phyloP scores from a whole-genome alignment of 345 rosid genomes.

The Conringia planisiliqua region DNA sequence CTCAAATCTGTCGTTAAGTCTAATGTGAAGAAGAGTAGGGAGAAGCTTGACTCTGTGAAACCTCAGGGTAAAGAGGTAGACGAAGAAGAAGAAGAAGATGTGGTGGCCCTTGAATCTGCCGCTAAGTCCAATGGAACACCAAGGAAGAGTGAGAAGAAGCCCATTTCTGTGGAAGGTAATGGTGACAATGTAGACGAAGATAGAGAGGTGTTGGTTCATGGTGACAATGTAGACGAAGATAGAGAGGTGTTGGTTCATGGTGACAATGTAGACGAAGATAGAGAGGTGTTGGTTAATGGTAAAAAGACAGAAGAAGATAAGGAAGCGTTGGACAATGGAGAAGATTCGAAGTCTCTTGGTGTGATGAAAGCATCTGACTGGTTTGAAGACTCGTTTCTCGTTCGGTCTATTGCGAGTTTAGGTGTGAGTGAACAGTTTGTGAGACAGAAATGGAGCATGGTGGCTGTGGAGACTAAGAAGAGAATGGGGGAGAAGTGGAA shows the following conservation, averaged over 20 bases:
- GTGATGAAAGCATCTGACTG: not conserved
- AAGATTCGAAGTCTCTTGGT: not conserved
- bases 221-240: not conserved
- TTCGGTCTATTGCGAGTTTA: not conserved
- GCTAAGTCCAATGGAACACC: not conserved
- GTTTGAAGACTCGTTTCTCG: constrained; percentile 11
- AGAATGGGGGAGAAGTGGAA: not conserved
- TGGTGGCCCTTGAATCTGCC: too few relatives aligned
- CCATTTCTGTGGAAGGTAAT: not conserved
- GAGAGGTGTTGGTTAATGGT: not conserved
- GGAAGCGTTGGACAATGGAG: not conserved
- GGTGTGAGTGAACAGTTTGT: too few relatives aligned
- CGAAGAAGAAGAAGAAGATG: not conserved
- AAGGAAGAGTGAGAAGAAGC: not conserved
- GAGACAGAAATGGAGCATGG: too few relatives aligned
- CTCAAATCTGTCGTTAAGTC: not conserved
- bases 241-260: not conserved
- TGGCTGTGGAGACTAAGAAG: not conserved
- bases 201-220: too few relatives aligned
- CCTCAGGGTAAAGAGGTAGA: not conserved
- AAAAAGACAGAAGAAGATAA: not conserved
- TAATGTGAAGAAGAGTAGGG: not conserved
- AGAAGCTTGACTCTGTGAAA: not conserved
- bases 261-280: not conserved
- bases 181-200: too few relatives aligned